Percentiles rank a stretch among this genome's conserved stretches.
Conservation (phyloP, 2,329 filamentous ascomycete genomes). For the Pseudopyrenochaeta lycopersici region DNA sequence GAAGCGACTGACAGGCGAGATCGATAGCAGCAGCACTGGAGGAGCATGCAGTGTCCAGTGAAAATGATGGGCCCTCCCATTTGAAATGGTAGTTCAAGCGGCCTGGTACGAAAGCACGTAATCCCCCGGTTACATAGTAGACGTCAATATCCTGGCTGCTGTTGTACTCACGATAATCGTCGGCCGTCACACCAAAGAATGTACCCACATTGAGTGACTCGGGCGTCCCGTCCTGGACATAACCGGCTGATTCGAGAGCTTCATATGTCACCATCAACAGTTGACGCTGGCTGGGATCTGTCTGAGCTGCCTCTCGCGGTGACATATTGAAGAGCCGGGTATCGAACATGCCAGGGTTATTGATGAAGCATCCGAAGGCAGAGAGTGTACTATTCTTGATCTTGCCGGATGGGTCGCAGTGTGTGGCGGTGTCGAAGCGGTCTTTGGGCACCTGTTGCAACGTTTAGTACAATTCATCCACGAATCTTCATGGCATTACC, state of each 20-base stretch:
- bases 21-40: not conserved
- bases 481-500: conserved; percentile 37
- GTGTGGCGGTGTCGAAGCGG: no score
- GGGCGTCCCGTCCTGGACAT: no score
- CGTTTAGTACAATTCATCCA: conserved; percentile 36
- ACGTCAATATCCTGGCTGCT: conserved; percentile 7
- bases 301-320: conserved; percentile 32
- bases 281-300: conserved; percentile 35
- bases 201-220: conserved; percentile 40
- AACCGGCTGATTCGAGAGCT: conserved; percentile 27
- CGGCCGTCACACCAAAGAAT: conserved; percentile 40
- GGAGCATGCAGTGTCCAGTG: conserved; percentile 47
- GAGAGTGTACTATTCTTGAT: conserved; percentile 32
- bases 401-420: no score
- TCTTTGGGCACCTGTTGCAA: no score
- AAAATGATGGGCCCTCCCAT: conserved; percentile 53
- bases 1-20: not conserved
- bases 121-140: conserved; percentile 57
- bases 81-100: conserved; percentile 47
- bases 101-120: conserved; percentile 58
- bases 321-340: conserved; percentile 38
- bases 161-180: conserved; percentile 35
- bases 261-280: conserved; percentile 33
- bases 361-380: conserved; percentile 21
- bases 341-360: conserved; percentile 38